These are phyloP conservation scores for Thymus quinquecostatus DNA, from an alignment of 257 asterid species.

Conservation along the genomic window DNA sequence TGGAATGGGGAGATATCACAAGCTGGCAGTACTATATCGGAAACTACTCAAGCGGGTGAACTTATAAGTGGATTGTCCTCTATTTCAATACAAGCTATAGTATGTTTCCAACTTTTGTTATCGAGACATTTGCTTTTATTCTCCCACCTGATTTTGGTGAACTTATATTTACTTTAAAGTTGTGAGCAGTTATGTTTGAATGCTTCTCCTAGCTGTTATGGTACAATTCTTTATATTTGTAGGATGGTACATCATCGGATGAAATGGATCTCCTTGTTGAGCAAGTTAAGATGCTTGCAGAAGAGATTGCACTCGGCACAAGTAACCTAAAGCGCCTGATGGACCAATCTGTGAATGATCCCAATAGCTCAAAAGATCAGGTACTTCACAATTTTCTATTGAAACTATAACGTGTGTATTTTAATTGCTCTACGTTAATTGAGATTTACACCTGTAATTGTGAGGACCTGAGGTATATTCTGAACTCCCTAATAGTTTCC, in stretches of 20 bases:
- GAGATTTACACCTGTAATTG: background rate
- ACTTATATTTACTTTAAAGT: conserved; percentile 9
- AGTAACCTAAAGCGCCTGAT: conserved; percentile 87
- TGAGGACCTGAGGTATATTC: conserved; percentile 25
- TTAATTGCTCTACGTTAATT: background rate
- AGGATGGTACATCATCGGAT: conserved; percentile 76
- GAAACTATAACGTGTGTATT: background rate
- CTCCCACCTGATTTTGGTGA: background rate
- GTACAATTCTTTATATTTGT: conserved; percentile 32
- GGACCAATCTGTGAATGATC: conserved; percentile 82
- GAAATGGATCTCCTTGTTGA: conserved; percentile 91
- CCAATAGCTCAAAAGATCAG: conserved; percentile 72
- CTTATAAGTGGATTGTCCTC: conserved; percentile 61
- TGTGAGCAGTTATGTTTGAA: conserved; percentile 5
- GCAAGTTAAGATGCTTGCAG: conserved; percentile 97
- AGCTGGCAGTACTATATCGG: conserved; percentile 74
- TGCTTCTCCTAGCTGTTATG: conserved; percentile 22
- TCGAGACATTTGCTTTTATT: conserved; percentile 2
- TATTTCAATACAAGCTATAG: conserved; percentile 55
- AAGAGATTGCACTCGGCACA: conserved; percentile 88
- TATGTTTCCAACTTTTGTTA: conserved; percentile 41
- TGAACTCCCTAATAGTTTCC: conserved; percentile 38
- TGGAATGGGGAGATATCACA: conserved; percentile 79
- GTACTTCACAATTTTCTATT: conserved; percentile 39
- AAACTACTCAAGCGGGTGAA: conserved; percentile 80